Conservation (phyloP, 116 monocot genomes). For the Trichopus zeylanicus region DNA sequence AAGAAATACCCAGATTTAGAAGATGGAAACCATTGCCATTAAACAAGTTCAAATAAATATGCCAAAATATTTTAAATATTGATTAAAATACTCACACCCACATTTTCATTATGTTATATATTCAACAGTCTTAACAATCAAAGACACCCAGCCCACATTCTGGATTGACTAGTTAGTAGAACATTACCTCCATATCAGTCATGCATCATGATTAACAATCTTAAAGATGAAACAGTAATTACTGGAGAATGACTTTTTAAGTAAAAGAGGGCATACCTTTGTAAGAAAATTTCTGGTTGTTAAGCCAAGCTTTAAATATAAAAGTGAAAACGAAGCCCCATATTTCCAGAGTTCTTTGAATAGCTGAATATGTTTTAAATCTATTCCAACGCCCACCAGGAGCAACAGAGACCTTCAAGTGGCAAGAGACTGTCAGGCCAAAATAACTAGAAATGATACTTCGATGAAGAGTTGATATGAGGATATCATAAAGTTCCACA, state of each 20-base stretch:
- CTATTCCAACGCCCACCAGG: slow-evolving; percentile 97
- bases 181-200: too few species aligned
- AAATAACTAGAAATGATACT: background rate
- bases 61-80: background rate
- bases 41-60: background rate
- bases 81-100: background rate
- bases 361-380: slow-evolving; percentile 98
- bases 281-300: slow-evolving; percentile 94
- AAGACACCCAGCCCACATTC: too few species aligned
- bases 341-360: slow-evolving; percentile 97
- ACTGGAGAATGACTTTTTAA: too few species aligned
- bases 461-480: too few species aligned
- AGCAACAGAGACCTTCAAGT: slow-evolving; percentile 80
- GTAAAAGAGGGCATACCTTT: slow-evolving; percentile 33
- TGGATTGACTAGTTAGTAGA: too few species aligned
- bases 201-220: too few species aligned
- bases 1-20: background rate
- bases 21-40: background rate
- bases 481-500: background rate
- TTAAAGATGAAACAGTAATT: too few species aligned
- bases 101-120: background rate
- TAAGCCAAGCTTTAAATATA: slow-evolving; percentile 83
- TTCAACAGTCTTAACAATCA: background rate
- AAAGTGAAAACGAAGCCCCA: slow-evolving; percentile 95
- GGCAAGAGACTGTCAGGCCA: slow-evolving; percentile 1